Evolutionary conservation across 169 alveolate species (phyloP), one percentile per base, ranked within the genome.

Genomic region (Amoebophrya sp.): DNA sequence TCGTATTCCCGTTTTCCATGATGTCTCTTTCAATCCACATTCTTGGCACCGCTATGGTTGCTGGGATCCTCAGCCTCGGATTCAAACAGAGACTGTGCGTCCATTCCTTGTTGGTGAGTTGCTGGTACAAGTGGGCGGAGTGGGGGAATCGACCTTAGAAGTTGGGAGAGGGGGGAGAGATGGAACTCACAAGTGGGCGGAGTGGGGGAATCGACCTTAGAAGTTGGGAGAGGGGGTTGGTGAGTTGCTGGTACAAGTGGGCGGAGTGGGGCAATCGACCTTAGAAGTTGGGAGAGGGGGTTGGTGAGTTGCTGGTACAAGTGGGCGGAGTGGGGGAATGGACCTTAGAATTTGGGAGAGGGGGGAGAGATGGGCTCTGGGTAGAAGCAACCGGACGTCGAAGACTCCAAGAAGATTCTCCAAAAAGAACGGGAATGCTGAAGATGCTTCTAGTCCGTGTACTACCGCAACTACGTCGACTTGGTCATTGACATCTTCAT

Each of bases 311-410:
- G 2, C 26, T 65, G 83, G 83, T 65, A 65, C 33, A 65, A 26
- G 83, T 65, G 83, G 33, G 83, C 83, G 83, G 36, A 65, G 83
- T 65, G 83, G 38, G 83, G 83, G 33, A 65, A 65, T 36, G 38
- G 83, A 10, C n/a, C n/a, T n/a, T n/a, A n/a, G n/a, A n/a, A n/a
- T n/a, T n/a, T n/a, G n/a, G n/a, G n/a, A n/a, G n/a, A n/a, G n/a
- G n/a, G n/a, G n/a, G n/a, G n/a, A n/a, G n/a, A n/a, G n/a, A n/a
- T n/a, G n/a, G n/a, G n/a, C n/a, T n/a, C n/a, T n/a, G n/a, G n/a
- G n/a, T n/a, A n/a, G n/a, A n/a, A n/a, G n/a, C n/a, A n/a, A n/a
- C n/a, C n/a, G n/a, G n/a, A n/a, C n/a, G n/a, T n/a, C n/a, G n/a
- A n/a, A n/a, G n/a, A n/a, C n/a, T n/a, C n/a, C n/a, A n/a, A n/a